Percentiles rank a stretch among this genome's conserved stretches.
Conservation (phyloP, 2,329 filamentous ascomycete genomes). For the Aspergillus flavus region DNA sequence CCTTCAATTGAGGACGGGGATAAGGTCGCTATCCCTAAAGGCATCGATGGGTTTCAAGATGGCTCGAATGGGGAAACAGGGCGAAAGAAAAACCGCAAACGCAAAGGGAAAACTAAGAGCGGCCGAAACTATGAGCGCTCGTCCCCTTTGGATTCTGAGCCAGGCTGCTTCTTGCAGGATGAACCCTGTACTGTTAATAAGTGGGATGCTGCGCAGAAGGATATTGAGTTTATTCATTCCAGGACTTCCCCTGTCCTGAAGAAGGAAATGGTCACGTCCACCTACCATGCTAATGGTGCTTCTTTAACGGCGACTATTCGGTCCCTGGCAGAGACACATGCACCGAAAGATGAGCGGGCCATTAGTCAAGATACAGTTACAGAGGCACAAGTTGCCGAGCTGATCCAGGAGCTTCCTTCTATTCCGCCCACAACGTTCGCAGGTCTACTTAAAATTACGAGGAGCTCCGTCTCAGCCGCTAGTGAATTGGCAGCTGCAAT, state of each 20-base stretch:
- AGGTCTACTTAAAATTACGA: slow-evolving; percentile 59
- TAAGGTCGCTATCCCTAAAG: slow-evolving; percentile 58
- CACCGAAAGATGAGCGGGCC: slow-evolving; percentile 40
- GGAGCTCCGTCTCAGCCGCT: slow-evolving; percentile 60
- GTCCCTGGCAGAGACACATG: slow-evolving; percentile 54
- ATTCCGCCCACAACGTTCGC: slow-evolving; percentile 53
- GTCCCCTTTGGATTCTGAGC: slow-evolving; percentile 17
- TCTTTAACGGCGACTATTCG: slow-evolving; percentile 59
- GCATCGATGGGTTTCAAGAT: slow-evolving; percentile 79
- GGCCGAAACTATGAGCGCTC: slow-evolving; percentile 28
- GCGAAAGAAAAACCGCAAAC: slow-evolving; percentile 48
- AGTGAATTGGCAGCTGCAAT: slow-evolving; percentile 63
- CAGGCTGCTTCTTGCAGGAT: slow-evolving; percentile 18
- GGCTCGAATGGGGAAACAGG: slow-evolving; percentile 50
- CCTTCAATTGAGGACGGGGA: slow-evolving; percentile 54
- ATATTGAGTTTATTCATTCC: slow-evolving; percentile 63
- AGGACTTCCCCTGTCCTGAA: slow-evolving; percentile 52
- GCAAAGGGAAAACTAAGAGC: slow-evolving; percentile 40
- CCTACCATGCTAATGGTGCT: slow-evolving; percentile 62
- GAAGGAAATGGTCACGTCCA: slow-evolving; percentile 53
- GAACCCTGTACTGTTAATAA: slow-evolving; percentile 47
- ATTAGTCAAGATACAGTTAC: slow-evolving; percentile 47
- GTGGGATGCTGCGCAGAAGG: slow-evolving; percentile 60
- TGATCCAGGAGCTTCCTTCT: slow-evolving; percentile 57
- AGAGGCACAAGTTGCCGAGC: slow-evolving; percentile 54